Evolutionary conservation across 2,329 filamentous ascomycete genomes (phyloP), one percentile per base, ranked within the genome.

Genomic region (Penicillium sp.): DNA sequence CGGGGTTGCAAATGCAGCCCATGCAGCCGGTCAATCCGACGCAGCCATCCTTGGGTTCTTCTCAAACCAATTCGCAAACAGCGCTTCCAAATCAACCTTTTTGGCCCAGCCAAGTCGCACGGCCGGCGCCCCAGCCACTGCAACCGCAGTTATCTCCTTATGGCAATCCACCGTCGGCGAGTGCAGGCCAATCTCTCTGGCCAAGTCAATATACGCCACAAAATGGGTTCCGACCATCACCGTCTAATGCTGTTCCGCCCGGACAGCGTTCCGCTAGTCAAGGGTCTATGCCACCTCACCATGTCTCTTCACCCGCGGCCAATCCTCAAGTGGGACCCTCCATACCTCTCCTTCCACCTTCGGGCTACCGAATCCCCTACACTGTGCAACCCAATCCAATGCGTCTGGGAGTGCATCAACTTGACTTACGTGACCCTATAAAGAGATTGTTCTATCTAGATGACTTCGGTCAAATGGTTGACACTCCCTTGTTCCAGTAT

Each of bases 391-490:
- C 37, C 10, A 39, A 48, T 31, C 50, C 50, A 9, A 35, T 38
- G 30, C 44, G 41, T 13, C 23, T 51, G 3, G 44, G 41, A 5
- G 62, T 82, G 6, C 79, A 82, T 50, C 76, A 80, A 57, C 70
- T 72, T 30, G 67, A 77, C 51, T 62, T 80, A 17, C 70, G 71
- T 15, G 77, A 73, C 47, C 77, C 77, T 3, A 47, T 65, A 1
- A 64, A 75, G 17, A 54, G 54, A 25, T 51, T 65, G 8, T 17
- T 59, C 12, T 40, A 53, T 20, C 38, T 45, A 3, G 47, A 48
- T 5, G 18, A 53, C 12, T 29, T 37, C 8, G 50, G 45, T 3
- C 35, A 45, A 32, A 30, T 49, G 15, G 11, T 35, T 7, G 52
- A 59, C 40, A 46, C 56, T 35, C 53, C 54, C 12, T 44, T 65